Evolutionary conservation across 768 basidiomycete genomes (phyloP), one percentile per base, ranked within the genome.

Genomic region (Termitomyces sp.): DNA sequence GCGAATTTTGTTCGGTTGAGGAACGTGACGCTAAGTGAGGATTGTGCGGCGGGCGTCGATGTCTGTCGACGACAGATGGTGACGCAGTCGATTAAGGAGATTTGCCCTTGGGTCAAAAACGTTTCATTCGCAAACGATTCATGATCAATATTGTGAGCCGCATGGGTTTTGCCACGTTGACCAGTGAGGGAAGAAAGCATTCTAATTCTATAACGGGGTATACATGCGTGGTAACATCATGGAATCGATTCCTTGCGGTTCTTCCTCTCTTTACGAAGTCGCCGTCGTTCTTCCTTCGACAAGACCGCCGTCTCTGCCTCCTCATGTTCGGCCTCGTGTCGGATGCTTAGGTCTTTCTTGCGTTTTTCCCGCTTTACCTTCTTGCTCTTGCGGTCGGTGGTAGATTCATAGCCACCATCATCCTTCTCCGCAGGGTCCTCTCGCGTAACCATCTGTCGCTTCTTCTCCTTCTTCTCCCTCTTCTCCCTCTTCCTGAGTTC

Each of bases 311-410:
- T 53, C 7, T 28, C 48, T 8, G 58, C 46, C n/a, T 35, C 57
- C 24, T 41, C 54, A 18, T 38, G 3, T 20, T 40, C 58, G 28
- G 50, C 45, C 48, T 52, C 55, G 3, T 58, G 52, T 35, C 48
- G 45, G 14, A 20, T 38, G 40, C 58, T 60, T 45, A 60, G 63
- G 30, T 59, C 60, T 55, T 70, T 68, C 55, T 65, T 63, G 53
- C 66, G 67, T 60, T 72, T 71, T 52, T 66, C 63, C 55, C 65
- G 66, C 46, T 38, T 48, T n/a, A 52, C 48, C 61, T 65, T 65
- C 61, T 65, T 55, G 10, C 30, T 59, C 55, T 54, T 46, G 5
- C 6, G 35, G n/a, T 47, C 13, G 41, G 22, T 24, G 13, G 18
- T 18, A 8, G 55, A 40, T 20, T 35, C 40, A 14, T 38, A 6